Evolutionary conservation across 139 green algal genomes (phyloP), one percentile per base, ranked within the genome.

Genomic region (Chlorella ohadii): DNA sequence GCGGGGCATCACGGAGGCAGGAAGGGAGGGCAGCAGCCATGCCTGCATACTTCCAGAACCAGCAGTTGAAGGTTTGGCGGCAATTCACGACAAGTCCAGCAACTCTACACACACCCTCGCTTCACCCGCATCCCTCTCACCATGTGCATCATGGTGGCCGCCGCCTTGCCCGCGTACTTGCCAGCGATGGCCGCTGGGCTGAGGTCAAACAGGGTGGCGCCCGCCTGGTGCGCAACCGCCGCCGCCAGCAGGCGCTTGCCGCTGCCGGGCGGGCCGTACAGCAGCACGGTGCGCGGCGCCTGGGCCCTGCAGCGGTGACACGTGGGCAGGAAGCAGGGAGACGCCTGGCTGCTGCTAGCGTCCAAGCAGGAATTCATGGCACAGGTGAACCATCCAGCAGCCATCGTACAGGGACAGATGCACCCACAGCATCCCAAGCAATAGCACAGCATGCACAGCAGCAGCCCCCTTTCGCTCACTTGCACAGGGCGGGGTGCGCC

Each of bases 91-190:
- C 44, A 6, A 51, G 44, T 9, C 6, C 44, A 51, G 44, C 44
- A 51, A 9, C 9, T 51, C 9, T 51, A 51, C 44, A 51, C n/a
- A n/a, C n/a, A n/a, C n/a, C n/a, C n/a, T n/a, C n/a, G n/a, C n/a
- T 51, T 51, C 44, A 16, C 7, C 44, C 44, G n/a, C 44, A 51
- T 13, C 51, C 36, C 59, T 23, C 87, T 15, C 55, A 96, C 94
- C 91, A 96, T 97, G 88, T 98, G 94, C 2, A 98, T 86, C 90
- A 98, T 94, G 84, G 96, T 91, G n/a, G 89, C 89, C 5, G 90
- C 92, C 23, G 89, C 90, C 89, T 98, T 98, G 83, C 94, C 93
- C 1, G 92, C 89, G 83, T 96, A 98, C 88, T 95, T 94, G 73
- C 92, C 93, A 67, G 96, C 94, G 2, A 89, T 97, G 86, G 93